Evolutionary conservation across 139 green algal species (phyloP), one percentile per base, ranked within the genome.

Genomic region (Chlorella sp.): DNA sequence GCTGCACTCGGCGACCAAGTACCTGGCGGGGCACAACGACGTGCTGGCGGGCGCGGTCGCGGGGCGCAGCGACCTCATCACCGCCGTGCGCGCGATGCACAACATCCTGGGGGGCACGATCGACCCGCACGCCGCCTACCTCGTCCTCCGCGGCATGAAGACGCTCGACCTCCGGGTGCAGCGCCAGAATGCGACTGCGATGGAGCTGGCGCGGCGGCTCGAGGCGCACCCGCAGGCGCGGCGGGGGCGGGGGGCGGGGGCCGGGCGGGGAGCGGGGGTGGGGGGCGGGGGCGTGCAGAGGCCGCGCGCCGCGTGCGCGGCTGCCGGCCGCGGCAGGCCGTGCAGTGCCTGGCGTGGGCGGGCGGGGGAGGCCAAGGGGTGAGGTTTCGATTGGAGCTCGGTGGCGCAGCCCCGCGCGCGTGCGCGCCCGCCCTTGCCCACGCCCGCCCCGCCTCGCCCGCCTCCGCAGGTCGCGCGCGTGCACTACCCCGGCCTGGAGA

Each of bases 11-110:
- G 96, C 89, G 45, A 99, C 96, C 65, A 99, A 99, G 86, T 99
- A 99, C 84, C 82, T 99, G 35, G 96, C 90, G 2, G 96, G 96
- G 21, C 96, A 99, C 90, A 99, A 99, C 77, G 96, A 99, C 70
- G 94, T 99, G 50, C 85, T 99, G 71, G 94, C 91, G 8, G 96
- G 96, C 7, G 85, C 86, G 25, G 88, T 99, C 63, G 89, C 84
- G 29, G 95, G 95, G 69, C 82, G 75, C 48, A 15, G 4, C 15
- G 93, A 98, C 48, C 75, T 97, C 12, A 87, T 99, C 11, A 85
- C 82, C 1, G 75, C 90, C 43, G 89, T 97, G 71, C 90, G 96
- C 46, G 80, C 86, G 38, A 93, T 99, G 84, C 96, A 99, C 87
- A 97, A 98, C 84, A 90, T 99, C 48, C 87, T 99, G 73, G 96